Evolutionary conservation across 1,284 basidiomycete species (phyloP), one percentile per base, ranked within the genome.

Genomic region (Trichosporon sp.): DNA sequence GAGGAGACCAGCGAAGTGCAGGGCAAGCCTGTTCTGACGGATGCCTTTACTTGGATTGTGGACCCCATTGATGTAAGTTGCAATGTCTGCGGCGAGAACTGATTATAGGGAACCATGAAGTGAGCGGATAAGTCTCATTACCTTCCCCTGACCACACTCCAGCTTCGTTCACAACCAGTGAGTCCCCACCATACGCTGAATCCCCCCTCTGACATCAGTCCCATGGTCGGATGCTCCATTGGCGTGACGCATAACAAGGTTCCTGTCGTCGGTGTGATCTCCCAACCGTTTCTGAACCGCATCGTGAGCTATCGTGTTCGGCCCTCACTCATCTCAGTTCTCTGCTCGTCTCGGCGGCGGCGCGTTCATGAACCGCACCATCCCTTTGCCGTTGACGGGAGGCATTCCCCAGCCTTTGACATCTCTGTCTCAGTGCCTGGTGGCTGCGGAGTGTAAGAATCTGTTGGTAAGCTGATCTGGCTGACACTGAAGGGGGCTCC

Each of bases 231-330:
- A 19, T 83, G 81, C 81, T 96, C 93, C 14, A 89, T 98, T 69
- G 96, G 95, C 0, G 87, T 98, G 74, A 91, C 95, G 73, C 91
- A 92, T 84, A 87, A 91, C 74, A 89, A 89, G 73, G 86, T 87
- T 14, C 92, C 96, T 1, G 88, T 93, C 2, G 87, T 98, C 19
- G 96, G 94, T 0, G 92, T 96, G 65, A 90, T 95, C 75, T 93
- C 89, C 84, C 94, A 94, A 78, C 95, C 95, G 0, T 95, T 96
- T 87, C 87, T 95, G 70, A 88, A 93, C 77, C 89, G 92, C 70
- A 86, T 94, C 68, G 91, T 91, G 73, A 74, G 87, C 71, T 8
- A 1, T 16, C 32, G 12, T 21, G 6, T 38, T 19, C 2, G 10
- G 4, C 11, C 26, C 26, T 10, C n/a, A 46, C 67, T 76, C 32